Conservation (phyloP, 2,329 filamentous ascomycete species). For the Elsinoe ampelina region DNA sequence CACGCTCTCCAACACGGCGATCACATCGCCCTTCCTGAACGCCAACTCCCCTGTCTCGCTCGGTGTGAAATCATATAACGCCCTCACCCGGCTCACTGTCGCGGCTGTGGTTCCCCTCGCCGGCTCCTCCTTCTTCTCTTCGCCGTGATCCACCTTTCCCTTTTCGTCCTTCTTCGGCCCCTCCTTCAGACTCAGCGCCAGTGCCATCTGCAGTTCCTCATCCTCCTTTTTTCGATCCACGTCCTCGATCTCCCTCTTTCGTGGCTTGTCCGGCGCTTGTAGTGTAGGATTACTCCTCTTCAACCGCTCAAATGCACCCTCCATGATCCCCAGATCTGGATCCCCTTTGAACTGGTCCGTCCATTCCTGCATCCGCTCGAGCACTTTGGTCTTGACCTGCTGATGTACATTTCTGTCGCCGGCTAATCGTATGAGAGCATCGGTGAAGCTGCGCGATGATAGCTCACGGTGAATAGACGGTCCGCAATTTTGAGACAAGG, state of each 20-base stretch:
- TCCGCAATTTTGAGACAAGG: conserved; percentile 85
- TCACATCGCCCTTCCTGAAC: conserved; percentile 94
- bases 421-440: conserved; percentile 80
- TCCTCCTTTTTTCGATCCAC: conserved; percentile 90
- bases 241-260: conserved; percentile 85
- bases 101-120: conserved; percentile 79
- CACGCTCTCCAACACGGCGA: conserved; percentile 92
- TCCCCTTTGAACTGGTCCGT: conserved; percentile 86
- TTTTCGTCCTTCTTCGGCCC: conserved; percentile 42
- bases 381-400: conserved; percentile 92
- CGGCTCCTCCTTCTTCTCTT: conserved; percentile 32
- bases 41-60: conserved; percentile 91
- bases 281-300: conserved; percentile 72
- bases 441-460: conserved; percentile 85
- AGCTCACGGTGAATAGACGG: conserved; percentile 79
- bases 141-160: conserved; percentile 31
- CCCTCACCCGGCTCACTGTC: conserved; percentile 87
- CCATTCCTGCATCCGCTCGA: conserved; percentile 96
- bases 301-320: conserved; percentile 81
- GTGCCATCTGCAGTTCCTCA: conserved; percentile 91
- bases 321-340: conserved; percentile 92
- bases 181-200: conserved; percentile 86
- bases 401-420: conserved; percentile 90
- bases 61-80: conserved; percentile 88
- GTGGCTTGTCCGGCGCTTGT: conserved; percentile 83